Conservation (phyloP, 257 asterid species). For the Perilla frutescens region DNA sequence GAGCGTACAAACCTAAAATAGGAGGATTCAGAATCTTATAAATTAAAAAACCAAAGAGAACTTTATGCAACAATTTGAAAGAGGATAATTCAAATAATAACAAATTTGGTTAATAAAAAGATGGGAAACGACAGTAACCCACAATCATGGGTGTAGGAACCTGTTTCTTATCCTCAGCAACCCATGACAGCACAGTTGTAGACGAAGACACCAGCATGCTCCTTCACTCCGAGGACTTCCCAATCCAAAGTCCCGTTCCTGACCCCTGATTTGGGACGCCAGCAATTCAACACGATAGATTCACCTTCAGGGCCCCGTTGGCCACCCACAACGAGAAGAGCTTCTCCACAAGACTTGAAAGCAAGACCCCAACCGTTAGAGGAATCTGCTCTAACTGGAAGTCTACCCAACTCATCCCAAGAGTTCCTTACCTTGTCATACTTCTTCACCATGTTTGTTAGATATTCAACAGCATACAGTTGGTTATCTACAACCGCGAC, state of each 20-base stretch:
- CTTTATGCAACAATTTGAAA: constrained; percentile 45
- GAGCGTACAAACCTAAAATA: constrained; percentile 33
- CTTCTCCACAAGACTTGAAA: constrained; percentile 73
- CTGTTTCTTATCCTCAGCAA: constrained; percentile 49
- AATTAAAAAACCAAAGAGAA: constrained; percentile 14
- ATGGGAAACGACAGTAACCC: constrained; percentile 41
- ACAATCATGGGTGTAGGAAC: constrained; percentile 35
- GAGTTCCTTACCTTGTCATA: constrained; percentile 61
- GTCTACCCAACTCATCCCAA: constrained; percentile 80
- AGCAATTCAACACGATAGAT: constrained; percentile 71
- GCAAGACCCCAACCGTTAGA: constrained; percentile 97
- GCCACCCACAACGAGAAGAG: constrained; percentile 88
- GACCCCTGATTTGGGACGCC: constrained; percentile 67
- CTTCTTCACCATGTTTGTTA: constrained; percentile 82
- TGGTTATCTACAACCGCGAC: constrained; percentile 82
- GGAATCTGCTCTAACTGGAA: constrained; percentile 84
- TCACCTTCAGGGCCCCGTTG: constrained; percentile 92
- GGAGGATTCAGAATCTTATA: constrained; percentile 37
- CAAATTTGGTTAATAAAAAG: constrained; percentile 43
- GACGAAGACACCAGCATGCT: constrained; percentile 86
- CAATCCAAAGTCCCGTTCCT: constrained; percentile 68
- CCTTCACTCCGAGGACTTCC: constrained; percentile 76
- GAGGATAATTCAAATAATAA: constrained; percentile 44
- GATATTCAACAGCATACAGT: constrained; percentile 79
- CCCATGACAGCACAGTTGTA: constrained; percentile 94